phyloP scores from a whole-genome alignment of 202 grass and related monocot genomes.

The Brachypodium distachyon region DNA sequence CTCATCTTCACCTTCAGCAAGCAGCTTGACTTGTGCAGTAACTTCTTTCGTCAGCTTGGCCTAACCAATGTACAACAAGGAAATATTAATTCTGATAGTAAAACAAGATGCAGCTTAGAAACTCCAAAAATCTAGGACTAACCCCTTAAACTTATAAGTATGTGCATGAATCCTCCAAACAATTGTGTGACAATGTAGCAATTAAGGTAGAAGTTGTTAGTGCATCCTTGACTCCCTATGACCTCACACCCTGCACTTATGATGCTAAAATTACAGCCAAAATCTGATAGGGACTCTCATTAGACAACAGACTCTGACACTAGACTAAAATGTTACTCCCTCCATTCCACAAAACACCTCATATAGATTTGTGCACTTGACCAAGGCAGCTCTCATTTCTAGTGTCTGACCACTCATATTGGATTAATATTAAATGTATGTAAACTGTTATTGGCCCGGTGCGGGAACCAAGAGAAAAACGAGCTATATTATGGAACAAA shows the following conservation, averaged over 20 bases:
- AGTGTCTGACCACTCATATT: too few relatives aligned
- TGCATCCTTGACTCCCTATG: not conserved
- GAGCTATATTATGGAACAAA: too few relatives aligned
- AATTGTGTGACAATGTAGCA: not conserved
- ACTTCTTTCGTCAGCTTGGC: conserved; percentile 83
- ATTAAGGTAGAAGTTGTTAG: not conserved
- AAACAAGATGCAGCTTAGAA: not conserved
- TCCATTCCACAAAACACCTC: too few relatives aligned
- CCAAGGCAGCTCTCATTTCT: too few relatives aligned
- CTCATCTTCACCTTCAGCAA: conserved; percentile 94
- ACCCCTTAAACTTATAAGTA: not conserved
- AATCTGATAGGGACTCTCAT: not conserved
- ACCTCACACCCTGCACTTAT: not conserved
- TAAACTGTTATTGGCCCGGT: too few relatives aligned
- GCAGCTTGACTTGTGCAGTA: conserved; percentile 94
- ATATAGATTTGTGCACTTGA: too few relatives aligned
- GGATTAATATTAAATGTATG: too few relatives aligned
- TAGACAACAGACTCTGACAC: not conserved
- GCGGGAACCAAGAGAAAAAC: too few relatives aligned
- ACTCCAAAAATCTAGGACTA: not conserved
- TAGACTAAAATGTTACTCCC: not conserved
- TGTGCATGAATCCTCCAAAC: not conserved
- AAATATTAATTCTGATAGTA: not conserved
- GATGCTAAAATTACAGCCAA: not conserved
- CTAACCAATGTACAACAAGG: conserved; percentile 31